These are phyloP conservation scores for Globisporangium irregulare DNA, from an alignment of 352 stramenopile species.

Conservation along the genomic window DNA sequence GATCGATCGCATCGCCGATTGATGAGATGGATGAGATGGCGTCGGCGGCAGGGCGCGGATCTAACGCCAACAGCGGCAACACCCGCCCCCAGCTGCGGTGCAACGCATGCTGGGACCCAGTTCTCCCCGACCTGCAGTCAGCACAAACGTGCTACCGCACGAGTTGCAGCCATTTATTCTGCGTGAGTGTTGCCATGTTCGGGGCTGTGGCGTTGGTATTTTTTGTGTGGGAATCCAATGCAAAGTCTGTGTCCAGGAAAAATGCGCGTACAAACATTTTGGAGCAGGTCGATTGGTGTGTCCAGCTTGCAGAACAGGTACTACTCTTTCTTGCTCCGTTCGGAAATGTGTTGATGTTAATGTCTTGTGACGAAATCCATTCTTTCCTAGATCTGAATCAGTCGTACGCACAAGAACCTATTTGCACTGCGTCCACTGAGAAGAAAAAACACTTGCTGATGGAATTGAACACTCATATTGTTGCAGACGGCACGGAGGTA, in stretches of 20 bases:
- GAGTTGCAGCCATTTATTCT: conserved; percentile 75
- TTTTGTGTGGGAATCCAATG: neutral
- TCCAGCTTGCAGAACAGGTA: conserved; percentile 56
- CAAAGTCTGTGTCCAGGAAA: conserved; percentile 42
- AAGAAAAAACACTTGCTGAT: neutral
- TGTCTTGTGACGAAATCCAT: neutral
- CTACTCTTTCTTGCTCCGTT: neutral
- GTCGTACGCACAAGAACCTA: conserved; percentile 28
- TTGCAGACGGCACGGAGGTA: conserved; percentile 36
- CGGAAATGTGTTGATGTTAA: neutral
- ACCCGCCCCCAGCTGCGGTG: conserved; percentile 67
- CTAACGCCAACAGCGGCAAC: conserved; percentile 11
- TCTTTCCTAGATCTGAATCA: conserved; percentile 42
- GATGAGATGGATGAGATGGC: conserved; percentile 48
- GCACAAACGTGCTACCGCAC: conserved; percentile 81
- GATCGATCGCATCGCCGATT: conserved; percentile 26
- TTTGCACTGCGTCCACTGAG: neutral
- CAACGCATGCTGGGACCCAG: conserved; percentile 74
- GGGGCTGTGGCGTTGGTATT: neutral
- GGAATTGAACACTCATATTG: neutral
- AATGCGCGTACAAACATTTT: conserved; percentile 86
- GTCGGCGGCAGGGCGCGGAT: conserved; percentile 14
- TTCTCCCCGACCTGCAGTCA: conserved; percentile 56
- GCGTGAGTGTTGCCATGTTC: conserved; percentile 26
- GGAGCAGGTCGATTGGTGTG: conserved; percentile 59